These are phyloP conservation scores for Kodamaea hsintzibuensis DNA, from an alignment of 805 yeast genomes.

Conservation along the genomic window DNA sequence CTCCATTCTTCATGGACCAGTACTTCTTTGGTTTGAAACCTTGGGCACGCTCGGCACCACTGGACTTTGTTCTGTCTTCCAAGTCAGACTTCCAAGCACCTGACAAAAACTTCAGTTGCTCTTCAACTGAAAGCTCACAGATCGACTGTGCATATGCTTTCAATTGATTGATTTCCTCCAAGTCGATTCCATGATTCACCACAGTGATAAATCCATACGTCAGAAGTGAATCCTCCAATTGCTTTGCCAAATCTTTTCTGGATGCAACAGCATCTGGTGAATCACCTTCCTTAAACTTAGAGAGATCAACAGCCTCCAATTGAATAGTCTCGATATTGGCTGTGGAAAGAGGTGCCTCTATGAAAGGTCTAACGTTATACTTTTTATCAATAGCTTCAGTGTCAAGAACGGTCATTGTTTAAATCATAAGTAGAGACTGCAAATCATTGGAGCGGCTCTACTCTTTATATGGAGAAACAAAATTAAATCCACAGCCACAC, in stretches of 20 bases:
- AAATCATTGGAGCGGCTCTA: neutral
- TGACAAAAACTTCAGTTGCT: constrained; percentile 11
- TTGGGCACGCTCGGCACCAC: constrained; percentile 48
- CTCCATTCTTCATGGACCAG: constrained; percentile 47
- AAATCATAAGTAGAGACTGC: neutral
- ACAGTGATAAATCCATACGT: constrained; percentile 12
- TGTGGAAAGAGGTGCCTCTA: constrained; percentile 10
- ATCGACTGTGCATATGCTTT: constrained; percentile 12
- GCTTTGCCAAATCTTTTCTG: constrained; percentile 10
- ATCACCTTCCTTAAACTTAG: constrained; percentile 9
- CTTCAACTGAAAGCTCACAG: constrained; percentile 12
- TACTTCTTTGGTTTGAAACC: constrained; percentile 52
- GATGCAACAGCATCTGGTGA: constrained; percentile 3
- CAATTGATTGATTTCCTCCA: constrained; percentile 6
- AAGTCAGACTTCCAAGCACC: constrained; percentile 13
- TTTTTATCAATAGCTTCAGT: constrained; percentile 9
- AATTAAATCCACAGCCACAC: constrained; percentile 2
- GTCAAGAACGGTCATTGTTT: constrained; percentile 4
- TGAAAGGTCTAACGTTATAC: constrained; percentile 14
- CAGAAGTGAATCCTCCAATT: constrained; percentile 11
- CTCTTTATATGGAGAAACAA: neutral
- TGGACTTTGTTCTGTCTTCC: constrained; percentile 14
- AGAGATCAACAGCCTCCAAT: constrained; percentile 11
- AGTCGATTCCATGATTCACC: constrained; percentile 11
- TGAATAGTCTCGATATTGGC: constrained; percentile 5